Base-by-base conservation (phyloP, 164 flowering plant species). In the Aristolochia californica region DNA sequence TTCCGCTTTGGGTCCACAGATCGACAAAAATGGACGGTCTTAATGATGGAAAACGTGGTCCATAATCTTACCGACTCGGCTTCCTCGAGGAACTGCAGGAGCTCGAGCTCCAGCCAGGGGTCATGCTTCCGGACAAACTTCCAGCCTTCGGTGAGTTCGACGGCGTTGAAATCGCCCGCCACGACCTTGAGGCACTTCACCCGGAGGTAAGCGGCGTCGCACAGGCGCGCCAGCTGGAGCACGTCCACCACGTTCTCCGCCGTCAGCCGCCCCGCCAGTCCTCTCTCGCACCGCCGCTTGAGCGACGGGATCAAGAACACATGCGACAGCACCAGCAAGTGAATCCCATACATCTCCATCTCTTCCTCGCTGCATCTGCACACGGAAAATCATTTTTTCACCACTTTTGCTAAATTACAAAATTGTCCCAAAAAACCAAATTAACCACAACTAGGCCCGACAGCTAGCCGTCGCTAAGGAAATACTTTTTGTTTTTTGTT, bases 121-220 rank as follows among this genome's bases (percentile, higher is more conserved):
- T 89, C 97, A 43, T 87, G 75, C 26, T 80, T 53, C 55, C 84
- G 87, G 58, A 94, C 24, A 71, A 94, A 89, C 66, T 70, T 84
- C 97, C 97, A 94, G 0, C 78, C 97, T 63, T 94, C 99, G 0
- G 88, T 87, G 38, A 70, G 65, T 74, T 85, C 88, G 10, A 88
- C 93, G 5, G 73, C 65, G 61, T 74, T 83, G 72, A 80, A 89
- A n/a, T 81, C 69, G 0, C 56, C 56, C 0, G 77, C 55, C n/a
- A 83, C 57, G 25, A 85, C n/a, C 60, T 78, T 87, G 88, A 94
- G 72, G 71, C 93, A 83, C 62, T 70, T 82, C 62, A 94, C 76
- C 70, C 77, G 72, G 27, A 94, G 88, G 72, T 77, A 79, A 4
- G 96, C 84, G 5, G 95, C 95, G 43, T 94, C 90, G 72, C 95